Percentiles rank a stretch among this genome's conserved stretches.
Evolutionary conservation across 176 grass and related monocot species (phyloP).

Genomic region (Triticum turgidum): DNA sequence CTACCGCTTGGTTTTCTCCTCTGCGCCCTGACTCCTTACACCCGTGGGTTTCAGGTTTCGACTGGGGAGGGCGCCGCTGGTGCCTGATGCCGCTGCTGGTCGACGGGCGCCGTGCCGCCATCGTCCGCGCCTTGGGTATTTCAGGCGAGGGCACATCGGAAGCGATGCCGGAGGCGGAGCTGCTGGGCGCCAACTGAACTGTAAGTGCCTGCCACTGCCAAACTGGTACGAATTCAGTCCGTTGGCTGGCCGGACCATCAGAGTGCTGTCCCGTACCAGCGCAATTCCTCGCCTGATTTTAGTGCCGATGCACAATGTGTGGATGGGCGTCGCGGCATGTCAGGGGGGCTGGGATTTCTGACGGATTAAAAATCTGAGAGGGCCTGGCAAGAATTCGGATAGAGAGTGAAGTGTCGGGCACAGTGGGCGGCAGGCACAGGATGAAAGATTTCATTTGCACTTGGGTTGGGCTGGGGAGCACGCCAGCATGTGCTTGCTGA

Average conservation of each 20-base stretch:
- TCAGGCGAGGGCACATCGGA: neutral
- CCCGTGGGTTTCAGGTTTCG: neutral
- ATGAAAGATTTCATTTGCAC: neutral
- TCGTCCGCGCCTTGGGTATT: neutral
- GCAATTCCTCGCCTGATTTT: neutral
- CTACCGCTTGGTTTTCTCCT: neutral
- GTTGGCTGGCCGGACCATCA: neutral
- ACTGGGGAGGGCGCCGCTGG: neutral
- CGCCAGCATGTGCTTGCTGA: neutral
- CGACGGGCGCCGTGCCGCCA: neutral
- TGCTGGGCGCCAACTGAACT: neutral
- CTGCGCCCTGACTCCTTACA: neutral
- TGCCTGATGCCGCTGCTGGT: neutral
- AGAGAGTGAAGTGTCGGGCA: neutral
- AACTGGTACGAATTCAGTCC: neutral
- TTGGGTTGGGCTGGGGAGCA: neutral
- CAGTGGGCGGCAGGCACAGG: neutral
- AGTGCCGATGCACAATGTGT: neutral
- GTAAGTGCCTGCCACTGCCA: neutral
- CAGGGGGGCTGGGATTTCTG: neutral
- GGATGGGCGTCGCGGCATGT: neutral
- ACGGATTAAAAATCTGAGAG: neutral
- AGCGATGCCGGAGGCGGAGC: neutral
- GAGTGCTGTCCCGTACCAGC: neutral
- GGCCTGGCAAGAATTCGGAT: neutral